Base-by-base conservation (phyloP, 768 basidiomycete genomes). In the Leccinum variicolor region DNA sequence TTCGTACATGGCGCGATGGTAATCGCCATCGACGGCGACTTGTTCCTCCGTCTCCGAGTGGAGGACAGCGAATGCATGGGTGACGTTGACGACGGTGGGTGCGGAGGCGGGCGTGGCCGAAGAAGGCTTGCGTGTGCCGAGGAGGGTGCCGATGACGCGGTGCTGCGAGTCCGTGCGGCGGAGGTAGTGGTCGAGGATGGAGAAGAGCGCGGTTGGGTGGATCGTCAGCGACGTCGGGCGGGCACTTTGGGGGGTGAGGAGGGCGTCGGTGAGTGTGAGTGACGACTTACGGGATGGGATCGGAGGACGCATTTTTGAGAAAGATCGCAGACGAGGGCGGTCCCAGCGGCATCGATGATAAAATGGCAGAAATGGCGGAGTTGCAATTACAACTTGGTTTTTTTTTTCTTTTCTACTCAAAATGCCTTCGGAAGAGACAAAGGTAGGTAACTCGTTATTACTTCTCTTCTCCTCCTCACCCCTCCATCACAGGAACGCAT, bases 1-100 rank as follows among this genome's bases (percentile, higher is more conserved):
- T 60, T 98, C 94, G 66, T 90, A 91, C 90, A 98, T 93, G 43
- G 86, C 84, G 63, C 87, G 85, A 70, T 95, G 94, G 74, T 98
- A 97, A 52, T 96, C 94, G 86, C 94, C 93, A 70, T 98, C 95
- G 59, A 98, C 90, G 4, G 92, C 93, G 45, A 96, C 92, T 74
- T 94, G 92, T 68, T 96, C 92, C 69, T 85, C 86, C 28, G 89
- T 92, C 76, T 96, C 92, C 68, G 86, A 89, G 73, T 98, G 94
- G 46, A 95, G 81, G 29, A 98, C 93, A 19, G 93, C 94, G 69
- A 97, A 98, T 14, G 91, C 84, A 51, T 86, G 88, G 55, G 85
- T 82, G 61, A 97, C 85, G 64, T 92, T 88, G 60, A 98, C 76
- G 29, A 62, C 41, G 26, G 33, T 26, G 4, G 62, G 41, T 8